Evolutionary conservation across 805 yeast genomes (phyloP).

Genomic region (Nakazawaea holstii): DNA sequence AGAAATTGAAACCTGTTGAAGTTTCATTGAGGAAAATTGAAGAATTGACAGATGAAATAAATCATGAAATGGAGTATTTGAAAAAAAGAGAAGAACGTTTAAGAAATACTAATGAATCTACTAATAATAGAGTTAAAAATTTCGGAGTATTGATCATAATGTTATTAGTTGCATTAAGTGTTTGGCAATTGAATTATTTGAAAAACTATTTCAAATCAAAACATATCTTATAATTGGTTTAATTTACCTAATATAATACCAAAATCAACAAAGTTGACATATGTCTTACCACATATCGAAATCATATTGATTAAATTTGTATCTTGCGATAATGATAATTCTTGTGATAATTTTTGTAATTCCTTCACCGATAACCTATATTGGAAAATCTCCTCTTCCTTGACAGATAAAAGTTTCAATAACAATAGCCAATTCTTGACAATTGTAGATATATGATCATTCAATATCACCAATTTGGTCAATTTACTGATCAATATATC

Average conservation of each 20-base stretch:
- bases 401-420: background rate
- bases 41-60: conserved; percentile 79
- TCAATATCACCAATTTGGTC: conserved; percentile 1
- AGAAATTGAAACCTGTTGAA: conserved; percentile 89
- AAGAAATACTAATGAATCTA: conserved; percentile 95
- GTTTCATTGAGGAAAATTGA: conserved; percentile 83
- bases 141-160: conserved; percentile 70
- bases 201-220: conserved; percentile 88
- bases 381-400: background rate
- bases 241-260: conserved; percentile 43
- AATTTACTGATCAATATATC: background rate
- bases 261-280: conserved; percentile 38
- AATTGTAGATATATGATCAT: background rate
- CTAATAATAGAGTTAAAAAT: conserved; percentile 87
- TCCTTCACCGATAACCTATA: background rate
- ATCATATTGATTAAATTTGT: background rate
- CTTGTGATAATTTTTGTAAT: background rate
- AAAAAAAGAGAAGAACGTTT: conserved; percentile 84
- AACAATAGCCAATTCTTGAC: conserved; percentile 3
- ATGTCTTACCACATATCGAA: conserved; percentile 13
- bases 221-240: conserved; percentile 53
- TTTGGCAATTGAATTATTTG: conserved; percentile 89
- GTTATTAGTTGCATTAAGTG: conserved; percentile 73
- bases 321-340: background rate
- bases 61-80: conserved; percentile 75